Conservation (phyloP, 768 basidiomycete species). For the Amyloporia xantha region DNA sequence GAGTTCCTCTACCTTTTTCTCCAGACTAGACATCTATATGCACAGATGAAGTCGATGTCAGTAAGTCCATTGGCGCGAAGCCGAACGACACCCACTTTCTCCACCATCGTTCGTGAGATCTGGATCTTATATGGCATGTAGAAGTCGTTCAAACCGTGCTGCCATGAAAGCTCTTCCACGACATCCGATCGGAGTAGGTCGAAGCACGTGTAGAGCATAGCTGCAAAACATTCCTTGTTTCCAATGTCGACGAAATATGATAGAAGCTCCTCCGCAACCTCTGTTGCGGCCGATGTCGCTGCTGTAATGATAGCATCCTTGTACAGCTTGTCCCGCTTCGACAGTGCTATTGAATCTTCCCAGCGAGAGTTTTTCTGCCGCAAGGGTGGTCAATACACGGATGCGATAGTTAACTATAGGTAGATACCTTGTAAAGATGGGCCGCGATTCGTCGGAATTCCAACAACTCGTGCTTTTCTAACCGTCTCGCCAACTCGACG, state of each 20-base stretch:
- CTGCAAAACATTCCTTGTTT: constrained; percentile 96
- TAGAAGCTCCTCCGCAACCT: constrained; percentile 91
- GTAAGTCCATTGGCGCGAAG: not conserved
- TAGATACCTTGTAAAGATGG: constrained; percentile 83
- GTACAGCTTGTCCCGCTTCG: constrained; percentile 95
- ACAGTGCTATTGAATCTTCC: constrained; percentile 94
- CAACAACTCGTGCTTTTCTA: constrained; percentile 86
- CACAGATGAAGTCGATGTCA: constrained; percentile 5
- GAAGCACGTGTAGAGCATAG: constrained; percentile 86
- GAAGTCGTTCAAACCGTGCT: constrained; percentile 93
- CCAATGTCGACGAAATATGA: constrained; percentile 98
- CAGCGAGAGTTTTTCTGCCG: constrained; percentile 91
- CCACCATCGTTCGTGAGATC: constrained; percentile 69
- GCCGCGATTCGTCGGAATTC: constrained; percentile 95
- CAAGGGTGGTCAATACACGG: not conserved
- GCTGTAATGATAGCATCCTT: constrained; percentile 95
- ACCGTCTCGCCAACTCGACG: constrained; percentile 71
- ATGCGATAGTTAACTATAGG: not conserved
- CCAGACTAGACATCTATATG: constrained; percentile 60
- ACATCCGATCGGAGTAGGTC: constrained; percentile 91
- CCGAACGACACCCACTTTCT: constrained; percentile 45
- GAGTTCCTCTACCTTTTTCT: constrained; percentile 86
- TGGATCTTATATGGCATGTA: constrained; percentile 97
- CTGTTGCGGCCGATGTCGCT: constrained; percentile 72
- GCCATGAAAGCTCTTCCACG: constrained; percentile 95